These are phyloP conservation scores for Pulicaria dysenterica DNA, from an alignment of 129 eudicot species.

Conservation along the genomic window DNA sequence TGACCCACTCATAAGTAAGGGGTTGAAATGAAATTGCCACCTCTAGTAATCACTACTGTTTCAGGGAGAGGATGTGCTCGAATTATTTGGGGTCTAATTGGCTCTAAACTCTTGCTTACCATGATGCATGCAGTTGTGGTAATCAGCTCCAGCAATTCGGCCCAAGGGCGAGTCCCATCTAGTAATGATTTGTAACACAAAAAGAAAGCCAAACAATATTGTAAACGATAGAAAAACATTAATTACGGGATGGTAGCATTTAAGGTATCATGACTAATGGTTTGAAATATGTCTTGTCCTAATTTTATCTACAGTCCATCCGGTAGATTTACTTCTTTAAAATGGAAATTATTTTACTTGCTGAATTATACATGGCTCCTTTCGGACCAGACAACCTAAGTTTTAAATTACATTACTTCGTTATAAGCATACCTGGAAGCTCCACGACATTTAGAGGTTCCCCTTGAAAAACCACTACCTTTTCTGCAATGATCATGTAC, in stretches of 20 bases:
- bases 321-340: background rate
- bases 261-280: conserved; percentile 17
- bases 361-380: background rate
- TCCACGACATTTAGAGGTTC: conserved; percentile 85
- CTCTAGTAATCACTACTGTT: background rate
- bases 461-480: conserved; percentile 98
- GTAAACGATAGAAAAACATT: conserved; percentile 18
- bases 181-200: conserved; percentile 35
- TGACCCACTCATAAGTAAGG: background rate
- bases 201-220: conserved; percentile 27
- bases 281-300: too few species aligned
- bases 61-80: conserved; percentile 9
- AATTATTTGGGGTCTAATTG: background rate
- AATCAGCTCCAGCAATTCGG: conserved; percentile 71
- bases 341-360: background rate
- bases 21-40: background rate
- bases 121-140: conserved; percentile 57
- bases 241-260: conserved; percentile 9
- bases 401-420: background rate
- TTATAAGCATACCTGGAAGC: conserved; percentile 64
- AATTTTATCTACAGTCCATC: too few species aligned
- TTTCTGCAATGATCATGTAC: conserved; percentile 61
- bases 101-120: conserved; percentile 48
- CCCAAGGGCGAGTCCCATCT: conserved; percentile 87
- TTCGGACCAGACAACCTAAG: conserved; percentile 1